Conservation (phyloP, 2,329 filamentous ascomycete species). For the Fusarium tanahbumbuense region DNA sequence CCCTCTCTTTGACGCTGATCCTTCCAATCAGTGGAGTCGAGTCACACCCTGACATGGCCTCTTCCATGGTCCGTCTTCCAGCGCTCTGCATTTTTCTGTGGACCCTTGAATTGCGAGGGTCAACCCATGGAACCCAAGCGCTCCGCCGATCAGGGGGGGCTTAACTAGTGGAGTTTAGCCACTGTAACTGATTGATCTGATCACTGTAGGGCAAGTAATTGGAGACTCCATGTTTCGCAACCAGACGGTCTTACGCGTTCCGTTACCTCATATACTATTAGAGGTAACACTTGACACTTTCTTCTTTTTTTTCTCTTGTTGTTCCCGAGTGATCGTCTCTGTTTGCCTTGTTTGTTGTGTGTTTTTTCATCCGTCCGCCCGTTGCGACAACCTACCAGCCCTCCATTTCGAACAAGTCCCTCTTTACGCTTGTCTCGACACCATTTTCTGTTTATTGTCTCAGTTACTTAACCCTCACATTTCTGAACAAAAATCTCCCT, state of each 20-base stretch:
- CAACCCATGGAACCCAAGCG: neutral
- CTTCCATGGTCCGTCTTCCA: constrained; percentile 6
- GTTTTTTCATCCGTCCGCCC: neutral
- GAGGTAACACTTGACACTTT: constrained; percentile 8
- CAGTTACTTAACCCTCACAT: constrained; percentile 1
- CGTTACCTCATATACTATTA: constrained; percentile 29
- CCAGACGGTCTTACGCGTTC: constrained; percentile 29
- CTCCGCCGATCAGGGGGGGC: constrained; percentile 24
- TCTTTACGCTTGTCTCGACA: constrained; percentile 30
- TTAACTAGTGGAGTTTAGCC: neutral
- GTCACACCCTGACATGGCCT: constrained; percentile 17
- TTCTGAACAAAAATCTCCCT: constrained; percentile 1
- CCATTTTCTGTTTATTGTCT: constrained; percentile 17
- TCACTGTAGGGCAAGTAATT: constrained; percentile 6
- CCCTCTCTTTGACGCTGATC: constrained; percentile 11
- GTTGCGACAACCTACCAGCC: neutral
- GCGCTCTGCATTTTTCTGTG: constrained; percentile 5
- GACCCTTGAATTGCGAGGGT: constrained; percentile 13
- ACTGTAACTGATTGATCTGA: neutral
- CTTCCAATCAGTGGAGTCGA: neutral
- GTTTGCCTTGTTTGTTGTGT: neutral
- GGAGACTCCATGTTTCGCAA: constrained; percentile 5
- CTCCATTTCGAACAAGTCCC: constrained; percentile 19
- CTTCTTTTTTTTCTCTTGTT: neutral
- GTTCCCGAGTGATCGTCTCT: constrained; percentile 17